These are phyloP conservation scores for Dimocarpus longan DNA, from an alignment of 345 rosid species.

Conservation along the genomic window DNA sequence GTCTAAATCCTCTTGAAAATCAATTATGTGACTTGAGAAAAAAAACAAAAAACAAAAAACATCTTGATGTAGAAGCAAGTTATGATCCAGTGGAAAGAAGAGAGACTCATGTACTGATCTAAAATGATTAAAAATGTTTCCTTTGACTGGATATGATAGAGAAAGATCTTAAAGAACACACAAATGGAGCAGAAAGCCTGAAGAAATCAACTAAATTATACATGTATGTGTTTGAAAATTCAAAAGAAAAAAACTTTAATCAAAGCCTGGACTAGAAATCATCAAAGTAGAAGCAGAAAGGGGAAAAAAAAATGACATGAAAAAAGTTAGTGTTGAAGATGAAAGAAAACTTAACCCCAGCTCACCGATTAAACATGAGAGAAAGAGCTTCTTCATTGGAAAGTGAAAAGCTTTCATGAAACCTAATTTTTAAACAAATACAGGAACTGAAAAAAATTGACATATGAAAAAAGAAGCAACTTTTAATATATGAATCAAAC, in stretches of 20 bases:
- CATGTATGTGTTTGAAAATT: not conserved
- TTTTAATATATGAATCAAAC: not conserved
- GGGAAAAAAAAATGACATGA: too few species aligned
- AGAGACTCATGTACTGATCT: conserved; percentile 14
- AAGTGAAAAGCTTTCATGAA: not conserved
- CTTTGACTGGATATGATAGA: conserved; percentile 27
- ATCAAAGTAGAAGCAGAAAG: not conserved
- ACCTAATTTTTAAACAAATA: not conserved
- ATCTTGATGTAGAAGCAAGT: conserved; percentile 15
- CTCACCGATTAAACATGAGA: not conserved
- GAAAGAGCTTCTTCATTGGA: not conserved
- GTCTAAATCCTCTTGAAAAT: conserved; percentile 13
- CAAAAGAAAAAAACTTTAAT: not conserved
- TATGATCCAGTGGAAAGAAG: conserved; percentile 41
- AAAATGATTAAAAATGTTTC: conserved; percentile 18
- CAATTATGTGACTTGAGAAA: conserved; percentile 1
- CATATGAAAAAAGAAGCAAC: not conserved
- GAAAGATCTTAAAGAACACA: not conserved
- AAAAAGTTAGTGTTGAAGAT: not conserved
- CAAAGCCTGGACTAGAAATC: not conserved
- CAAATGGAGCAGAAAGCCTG: not conserved
- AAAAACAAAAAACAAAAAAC: not conserved
- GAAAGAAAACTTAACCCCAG: not conserved
- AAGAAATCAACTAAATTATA: not conserved
- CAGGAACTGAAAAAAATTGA: not conserved